These are phyloP conservation scores for Nicotiana sylvestris DNA, from an alignment of 257 asterid species.

Conservation along the genomic window DNA sequence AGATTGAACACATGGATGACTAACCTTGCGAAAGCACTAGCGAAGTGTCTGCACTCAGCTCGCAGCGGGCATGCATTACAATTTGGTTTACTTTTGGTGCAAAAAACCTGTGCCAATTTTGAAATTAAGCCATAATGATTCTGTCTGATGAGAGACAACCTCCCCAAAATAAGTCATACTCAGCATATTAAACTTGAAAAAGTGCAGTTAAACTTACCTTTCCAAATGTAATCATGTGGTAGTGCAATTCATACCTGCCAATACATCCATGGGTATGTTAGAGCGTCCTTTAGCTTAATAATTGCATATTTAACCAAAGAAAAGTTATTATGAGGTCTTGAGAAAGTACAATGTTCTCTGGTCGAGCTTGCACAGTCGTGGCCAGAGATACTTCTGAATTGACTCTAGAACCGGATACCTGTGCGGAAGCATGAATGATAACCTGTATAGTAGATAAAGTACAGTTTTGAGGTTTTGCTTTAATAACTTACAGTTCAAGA, in stretches of 20 bases:
- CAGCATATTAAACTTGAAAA: neutral
- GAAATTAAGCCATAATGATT: conserved; percentile 8
- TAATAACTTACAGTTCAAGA: conserved; percentile 78
- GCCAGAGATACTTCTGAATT: conserved; percentile 96
- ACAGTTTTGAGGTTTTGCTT: conserved; percentile 2
- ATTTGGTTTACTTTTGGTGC: conserved; percentile 94
- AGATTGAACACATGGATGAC: conserved; percentile 22
- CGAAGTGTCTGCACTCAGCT: conserved; percentile 93
- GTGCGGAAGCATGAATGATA: conserved; percentile 29
- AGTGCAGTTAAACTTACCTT: conserved; percentile 46
- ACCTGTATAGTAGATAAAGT: conserved; percentile 10
- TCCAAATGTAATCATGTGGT: conserved; percentile 97
- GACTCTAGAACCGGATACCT: conserved; percentile 92
- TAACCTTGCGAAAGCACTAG: conserved; percentile 96
- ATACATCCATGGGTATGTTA: conserved; percentile 16
- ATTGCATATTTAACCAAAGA: neutral
- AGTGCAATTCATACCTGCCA: conserved; percentile 92
- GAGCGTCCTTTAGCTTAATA: neutral
- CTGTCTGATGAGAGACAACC: neutral
- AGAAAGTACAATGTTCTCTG: conserved; percentile 74
- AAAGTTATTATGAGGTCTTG: conserved; percentile 1
- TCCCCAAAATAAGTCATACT: conserved; percentile 4
- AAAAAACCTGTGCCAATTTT: conserved; percentile 67
- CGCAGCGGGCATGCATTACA: conserved; percentile 97
- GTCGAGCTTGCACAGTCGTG: conserved; percentile 91